phyloP scores from a whole-genome alignment of 495 filamentous ascomycete species.

The Xylaria flabelliformis region DNA sequence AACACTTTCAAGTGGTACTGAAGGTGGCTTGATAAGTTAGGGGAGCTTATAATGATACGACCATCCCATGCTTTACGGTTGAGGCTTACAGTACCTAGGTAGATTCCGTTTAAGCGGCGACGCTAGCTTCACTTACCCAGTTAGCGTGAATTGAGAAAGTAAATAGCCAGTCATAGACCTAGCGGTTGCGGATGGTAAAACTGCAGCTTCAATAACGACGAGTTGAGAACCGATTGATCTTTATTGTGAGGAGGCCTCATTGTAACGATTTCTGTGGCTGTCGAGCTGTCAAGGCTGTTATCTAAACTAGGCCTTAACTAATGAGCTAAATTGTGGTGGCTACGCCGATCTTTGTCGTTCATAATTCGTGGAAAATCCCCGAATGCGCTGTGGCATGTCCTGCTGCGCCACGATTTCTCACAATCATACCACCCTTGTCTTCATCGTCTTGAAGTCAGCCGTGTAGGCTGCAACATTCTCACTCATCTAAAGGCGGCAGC shows the following conservation, averaged over 20 bases:
- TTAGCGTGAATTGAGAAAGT: too few species aligned
- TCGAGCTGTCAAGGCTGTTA: not conserved
- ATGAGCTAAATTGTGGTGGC: conserved; percentile 1
- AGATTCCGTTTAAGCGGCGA: too few species aligned
- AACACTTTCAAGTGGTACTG: not conserved
- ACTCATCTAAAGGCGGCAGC: not conserved
- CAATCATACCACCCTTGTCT: not conserved
- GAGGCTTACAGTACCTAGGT: too few species aligned
- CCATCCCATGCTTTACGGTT: too few species aligned
- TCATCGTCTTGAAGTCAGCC: conserved; percentile 13
- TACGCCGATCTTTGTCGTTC: not conserved
- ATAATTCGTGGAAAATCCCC: not conserved
- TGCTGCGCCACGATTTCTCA: conserved; percentile 19
- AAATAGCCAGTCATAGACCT: not conserved
- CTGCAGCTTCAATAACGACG: not conserved
- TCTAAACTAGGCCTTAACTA: conserved; percentile 1
- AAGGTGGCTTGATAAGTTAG: not conserved
- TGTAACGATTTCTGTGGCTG: not conserved
- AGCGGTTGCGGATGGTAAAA: not conserved
- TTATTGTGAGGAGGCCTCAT: conserved; percentile 6
- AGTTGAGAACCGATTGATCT: not conserved
- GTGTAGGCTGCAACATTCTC: conserved; percentile 22
- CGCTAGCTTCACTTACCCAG: too few species aligned
- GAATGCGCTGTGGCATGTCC: too few species aligned
- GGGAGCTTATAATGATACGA: too few species aligned